Evolutionary conservation across 2,329 filamentous ascomycete species (phyloP), one percentile per base, ranked within the genome.

Genomic region (Thielaviopsis cerberus): DNA sequence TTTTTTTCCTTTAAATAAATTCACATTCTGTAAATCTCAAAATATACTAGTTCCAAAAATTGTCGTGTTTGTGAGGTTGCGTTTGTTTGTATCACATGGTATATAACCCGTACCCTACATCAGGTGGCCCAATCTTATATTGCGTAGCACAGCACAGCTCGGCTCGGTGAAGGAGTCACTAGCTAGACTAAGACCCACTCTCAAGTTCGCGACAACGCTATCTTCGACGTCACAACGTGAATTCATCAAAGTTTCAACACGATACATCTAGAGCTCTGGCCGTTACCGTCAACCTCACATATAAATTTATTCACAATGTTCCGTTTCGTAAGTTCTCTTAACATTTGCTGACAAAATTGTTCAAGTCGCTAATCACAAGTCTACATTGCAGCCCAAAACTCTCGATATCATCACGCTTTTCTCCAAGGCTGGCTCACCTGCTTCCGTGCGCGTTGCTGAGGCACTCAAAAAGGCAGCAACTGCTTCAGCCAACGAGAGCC

Each of bases 351-450:
- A 66, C 57, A 5, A 48, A 50, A 15, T 50, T 27, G 56, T 27
- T n/a, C 24, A 6, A 24, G 11, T 22, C 17, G 23, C 55, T 57
- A 45, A 60, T 45, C 51, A 6, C 4, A 13, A 20, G 20, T 48
- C 8, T 24, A 45, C 22, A 27, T 11, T 37, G 26, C 66, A 89
- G 85, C 80, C 77, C 72, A 90, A 88, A 76, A 79, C 85, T 64
- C 79, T 87, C 70, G 90, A 97, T 75, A 87, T 94, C 64, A 81
- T 97, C 69, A 97, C 91, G 62, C 83, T 98, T 75, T 98, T 97
- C 77, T 90, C 96, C 79, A 86, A 87, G 71, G 80, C 91, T 59
- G 78, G 76, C 65, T 79, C 80, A 57, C 79, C 85, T 23, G 77
- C 84, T 63, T 96, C 90, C 3, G 75, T 80, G 55, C 81, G 85